Conservation (phyloP, 2,329 filamentous ascomycete species). For the Aspergillus glaucus region DNA sequence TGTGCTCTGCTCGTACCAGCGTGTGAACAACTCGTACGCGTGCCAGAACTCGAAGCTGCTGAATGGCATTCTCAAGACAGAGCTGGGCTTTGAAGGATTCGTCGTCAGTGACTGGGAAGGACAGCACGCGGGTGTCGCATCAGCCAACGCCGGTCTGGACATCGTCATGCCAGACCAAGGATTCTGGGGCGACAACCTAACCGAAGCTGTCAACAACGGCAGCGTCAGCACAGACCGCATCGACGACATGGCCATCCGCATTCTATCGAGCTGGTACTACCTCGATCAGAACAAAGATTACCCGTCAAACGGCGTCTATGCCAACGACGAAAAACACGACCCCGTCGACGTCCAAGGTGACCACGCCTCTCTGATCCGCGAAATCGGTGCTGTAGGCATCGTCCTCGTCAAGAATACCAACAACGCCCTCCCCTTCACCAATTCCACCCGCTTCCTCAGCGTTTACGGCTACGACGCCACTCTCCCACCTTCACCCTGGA, state of each 20-base stretch:
- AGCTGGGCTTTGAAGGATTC: conserved; percentile 47
- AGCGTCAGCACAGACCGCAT: conserved; percentile 35
- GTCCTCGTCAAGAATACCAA: conserved; percentile 50
- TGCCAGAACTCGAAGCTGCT: conserved; percentile 45
- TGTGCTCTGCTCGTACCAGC: conserved; percentile 44
- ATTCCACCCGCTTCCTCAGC: conserved; percentile 31
- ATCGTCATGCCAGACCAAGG: conserved; percentile 19
- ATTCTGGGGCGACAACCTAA: conserved; percentile 17
- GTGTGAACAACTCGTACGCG: conserved; percentile 43
- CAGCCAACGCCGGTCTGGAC: conserved; percentile 43
- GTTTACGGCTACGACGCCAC: conserved; percentile 56
- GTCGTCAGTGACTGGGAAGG: conserved; percentile 43
- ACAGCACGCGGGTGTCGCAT: conserved; percentile 41
- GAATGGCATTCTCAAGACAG: conserved; percentile 44
- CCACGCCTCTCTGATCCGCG: conserved; percentile 26
- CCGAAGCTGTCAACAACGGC: conserved; percentile 30
- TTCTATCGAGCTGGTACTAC: conserved; percentile 43
- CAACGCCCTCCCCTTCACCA: conserved; percentile 42
- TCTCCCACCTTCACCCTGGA: neutral
- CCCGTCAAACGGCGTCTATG: neutral
- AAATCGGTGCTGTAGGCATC: conserved; percentile 52
- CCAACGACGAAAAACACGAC: neutral
- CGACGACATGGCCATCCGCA: conserved; percentile 44
- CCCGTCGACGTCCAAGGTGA: conserved; percentile 18
- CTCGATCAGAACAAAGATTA: conserved; percentile 32